Conservation (phyloP, 306 rosid species). For the Rosa rugosa region DNA sequence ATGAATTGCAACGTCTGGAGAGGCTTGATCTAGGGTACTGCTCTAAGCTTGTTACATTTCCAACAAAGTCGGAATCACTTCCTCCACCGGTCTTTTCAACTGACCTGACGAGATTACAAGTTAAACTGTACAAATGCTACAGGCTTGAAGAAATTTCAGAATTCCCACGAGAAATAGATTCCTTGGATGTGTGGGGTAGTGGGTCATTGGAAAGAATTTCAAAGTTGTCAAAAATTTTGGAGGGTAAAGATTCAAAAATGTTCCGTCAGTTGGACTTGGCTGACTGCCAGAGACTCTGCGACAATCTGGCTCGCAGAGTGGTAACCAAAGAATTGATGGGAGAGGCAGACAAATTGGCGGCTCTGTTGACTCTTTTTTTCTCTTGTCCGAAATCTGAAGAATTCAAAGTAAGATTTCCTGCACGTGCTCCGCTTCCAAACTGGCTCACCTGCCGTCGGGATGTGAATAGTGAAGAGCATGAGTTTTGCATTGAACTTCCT, state of each 20-base stretch:
- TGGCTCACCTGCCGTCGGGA: not conserved
- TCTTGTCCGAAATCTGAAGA: not conserved
- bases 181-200: not conserved
- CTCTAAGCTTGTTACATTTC: not conserved
- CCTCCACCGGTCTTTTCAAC: not conserved
- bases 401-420: not conserved
- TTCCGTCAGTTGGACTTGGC: not conserved
- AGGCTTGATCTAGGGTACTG: accelerated
- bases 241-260: not conserved
- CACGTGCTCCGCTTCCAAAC: not conserved
- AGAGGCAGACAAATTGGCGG: too few relatives aligned
- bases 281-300: not conserved
- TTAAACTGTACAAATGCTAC: accelerated
- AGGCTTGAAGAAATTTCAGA: not conserved
- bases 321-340: not conserved
- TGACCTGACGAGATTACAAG: not conserved
- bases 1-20: not conserved
- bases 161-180: not conserved
- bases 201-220: not conserved
- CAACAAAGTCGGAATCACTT: not conserved
- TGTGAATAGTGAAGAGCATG: not conserved
- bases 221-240: not conserved
- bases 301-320: not conserved
- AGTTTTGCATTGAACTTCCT: not conserved
- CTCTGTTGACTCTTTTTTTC: not conserved